Conservation (phyloP, 345 rosid species). For the Nasturtium officinale region DNA sequence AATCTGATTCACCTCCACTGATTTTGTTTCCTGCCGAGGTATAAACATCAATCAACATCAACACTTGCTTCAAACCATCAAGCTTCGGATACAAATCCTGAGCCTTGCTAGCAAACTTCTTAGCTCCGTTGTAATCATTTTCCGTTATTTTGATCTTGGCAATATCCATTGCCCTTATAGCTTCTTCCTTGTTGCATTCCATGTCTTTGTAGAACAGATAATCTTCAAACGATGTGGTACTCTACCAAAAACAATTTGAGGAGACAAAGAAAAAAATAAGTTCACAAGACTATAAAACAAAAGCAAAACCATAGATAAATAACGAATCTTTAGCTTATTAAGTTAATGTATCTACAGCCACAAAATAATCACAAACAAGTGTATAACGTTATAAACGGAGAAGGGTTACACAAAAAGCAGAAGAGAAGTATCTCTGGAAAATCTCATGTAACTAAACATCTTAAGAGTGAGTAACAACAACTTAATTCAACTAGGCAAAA, state of each 20-base stretch:
- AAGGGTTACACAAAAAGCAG: too few species aligned
- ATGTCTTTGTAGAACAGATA: slow-evolving; percentile 32
- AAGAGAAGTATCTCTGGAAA: neutral
- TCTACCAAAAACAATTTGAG: neutral
- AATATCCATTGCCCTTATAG: slow-evolving; percentile 69
- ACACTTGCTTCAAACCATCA: slow-evolving; percentile 64
- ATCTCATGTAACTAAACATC: neutral
- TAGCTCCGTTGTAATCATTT: slow-evolving; percentile 67
- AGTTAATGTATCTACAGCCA: neutral
- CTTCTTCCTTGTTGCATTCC: slow-evolving; percentile 92
- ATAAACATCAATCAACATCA: slow-evolving; percentile 63
- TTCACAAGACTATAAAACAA: neutral
- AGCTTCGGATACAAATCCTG: slow-evolving; percentile 70
- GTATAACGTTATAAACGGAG: too few species aligned
- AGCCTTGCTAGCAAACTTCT: slow-evolving; percentile 66
- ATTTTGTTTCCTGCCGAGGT: slow-evolving; percentile 60
- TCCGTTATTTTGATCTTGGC: slow-evolving; percentile 71
- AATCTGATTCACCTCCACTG: slow-evolving; percentile 60
- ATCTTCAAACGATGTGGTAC: slow-evolving; percentile 1
- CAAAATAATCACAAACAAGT: too few species aligned
- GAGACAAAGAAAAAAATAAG: neutral
- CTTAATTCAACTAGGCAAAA: neutral
- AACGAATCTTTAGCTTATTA: neutral
- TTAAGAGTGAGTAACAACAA: neutral
- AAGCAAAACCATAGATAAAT: neutral